Evolutionary conservation across 1,284 basidiomycete species (phyloP), one percentile per base, ranked within the genome.

Genomic region (Ustilago loliicola): DNA sequence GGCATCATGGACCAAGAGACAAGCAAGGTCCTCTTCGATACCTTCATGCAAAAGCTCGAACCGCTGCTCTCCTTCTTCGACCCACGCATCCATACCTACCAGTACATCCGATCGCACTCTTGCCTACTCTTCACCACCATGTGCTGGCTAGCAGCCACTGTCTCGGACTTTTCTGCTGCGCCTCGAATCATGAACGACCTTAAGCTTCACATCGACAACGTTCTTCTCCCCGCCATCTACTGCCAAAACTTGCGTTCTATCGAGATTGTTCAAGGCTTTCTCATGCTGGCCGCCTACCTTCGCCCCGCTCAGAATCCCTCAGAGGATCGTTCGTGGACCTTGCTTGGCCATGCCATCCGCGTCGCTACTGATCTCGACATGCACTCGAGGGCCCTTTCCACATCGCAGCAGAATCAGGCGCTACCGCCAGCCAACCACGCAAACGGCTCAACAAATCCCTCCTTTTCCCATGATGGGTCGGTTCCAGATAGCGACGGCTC

Each of bases 191-290:
- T 65, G 62, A 50, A 38, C 34, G 62, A 63, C 17, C 72, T 74
- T 62, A 74, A 74, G 38, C 25, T 25, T 17, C 74, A 77, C 50
- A 68, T 77, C 55, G 69, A 77, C 57, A 64, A 61, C 17, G 63
- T 73, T 6, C 61, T 77, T 4, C 66, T 77, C 7, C 74, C 74
- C 5, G 70, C 70, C 52, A 68, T 77, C 57, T 69, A 72, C 15
- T 66, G 65, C 45, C 74, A 77, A 30, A 72, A 73, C 42, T 53
- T 77, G 55, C 69, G 71, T 38, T 77, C 74, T n/a, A 70, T 77
- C 25, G 74, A 77, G 30, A 68, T 77, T 45, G 74, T 66, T 9
- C 74, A 77, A 51, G 74, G 56, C 19, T 68, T 77, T 32, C 61
- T 72, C 48, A 77, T 77, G 74, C 66, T 77, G 9, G 74, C 74